Percentiles rank a stretch among this genome's conserved stretches.
Evolutionary conservation across 768 basidiomycete genomes (phyloP).

Genomic region (Coprinellus micaceus): DNA sequence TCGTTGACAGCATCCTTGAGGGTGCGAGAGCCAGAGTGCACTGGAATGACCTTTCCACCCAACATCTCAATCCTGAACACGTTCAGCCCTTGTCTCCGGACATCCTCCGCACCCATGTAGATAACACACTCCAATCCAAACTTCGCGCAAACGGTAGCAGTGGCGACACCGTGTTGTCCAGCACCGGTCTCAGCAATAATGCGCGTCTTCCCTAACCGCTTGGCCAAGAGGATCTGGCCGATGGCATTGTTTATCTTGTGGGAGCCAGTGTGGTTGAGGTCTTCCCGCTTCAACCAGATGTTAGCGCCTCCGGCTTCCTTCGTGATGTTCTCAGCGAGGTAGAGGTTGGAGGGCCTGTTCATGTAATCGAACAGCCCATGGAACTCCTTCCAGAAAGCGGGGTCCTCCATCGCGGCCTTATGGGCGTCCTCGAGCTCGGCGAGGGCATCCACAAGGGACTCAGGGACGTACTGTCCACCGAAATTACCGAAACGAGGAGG

Average conservation of each 20-base stretch:
- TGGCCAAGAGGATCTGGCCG: slow-evolving; percentile 95
- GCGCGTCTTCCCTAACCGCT: slow-evolving; percentile 88
- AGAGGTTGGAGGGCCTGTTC: slow-evolving; percentile 89
- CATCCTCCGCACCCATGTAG: slow-evolving; percentile 99
- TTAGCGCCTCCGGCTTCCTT: slow-evolving; percentile 88
- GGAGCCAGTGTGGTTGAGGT: slow-evolving; percentile 95
- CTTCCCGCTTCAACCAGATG: slow-evolving; percentile 98
- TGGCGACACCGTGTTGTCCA: slow-evolving; percentile 98
- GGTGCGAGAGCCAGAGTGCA: slow-evolving; percentile 89
- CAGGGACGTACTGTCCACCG: slow-evolving; percentile 97
- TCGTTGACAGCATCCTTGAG: slow-evolving; percentile 99
- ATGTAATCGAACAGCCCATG: slow-evolving; percentile 87
- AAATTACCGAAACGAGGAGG: slow-evolving; percentile 91
- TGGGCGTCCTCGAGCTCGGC: slow-evolving; percentile 90
- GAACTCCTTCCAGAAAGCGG: slow-evolving; percentile 90
- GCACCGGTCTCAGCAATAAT: slow-evolving; percentile 99
- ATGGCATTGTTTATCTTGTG: slow-evolving; percentile 99
- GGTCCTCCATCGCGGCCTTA: slow-evolving; percentile 80
- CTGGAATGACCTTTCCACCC: slow-evolving; percentile 94
- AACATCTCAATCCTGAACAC: slow-evolving; percentile 98
- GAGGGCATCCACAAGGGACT: slow-evolving; percentile 90
- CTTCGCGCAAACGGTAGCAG: slow-evolving; percentile 95
- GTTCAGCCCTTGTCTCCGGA: slow-evolving; percentile 91
- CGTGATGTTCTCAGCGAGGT: slow-evolving; percentile 88
- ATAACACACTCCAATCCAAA: slow-evolving; percentile 94